Percentiles rank a stretch among this genome's conserved stretches.
These are phyloP conservation scores for Umbelopsis sp. DNA, from an alignment of 371 early-diverging fungal genomes.

Conservation along the genomic window DNA sequence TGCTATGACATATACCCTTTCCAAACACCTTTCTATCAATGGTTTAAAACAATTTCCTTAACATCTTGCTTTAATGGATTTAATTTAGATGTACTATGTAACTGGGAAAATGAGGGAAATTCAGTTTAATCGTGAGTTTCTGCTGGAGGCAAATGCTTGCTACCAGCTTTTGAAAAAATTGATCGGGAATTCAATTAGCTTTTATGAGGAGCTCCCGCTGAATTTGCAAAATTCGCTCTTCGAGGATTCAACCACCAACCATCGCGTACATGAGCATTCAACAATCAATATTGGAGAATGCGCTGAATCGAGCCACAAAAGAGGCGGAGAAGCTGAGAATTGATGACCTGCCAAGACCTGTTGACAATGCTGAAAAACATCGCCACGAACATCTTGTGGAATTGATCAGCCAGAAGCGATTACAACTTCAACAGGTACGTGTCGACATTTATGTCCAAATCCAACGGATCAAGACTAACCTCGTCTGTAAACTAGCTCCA, in stretches of 20 bases:
- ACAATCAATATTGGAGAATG: constrained; percentile 3
- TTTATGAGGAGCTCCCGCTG: too few relatives aligned
- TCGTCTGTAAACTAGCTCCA: background rate
- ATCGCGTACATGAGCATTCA: background rate
- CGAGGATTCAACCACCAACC: background rate
- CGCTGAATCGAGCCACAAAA: constrained; percentile 5
- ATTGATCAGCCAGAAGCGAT: background rate
- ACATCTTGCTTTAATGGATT: too few relatives aligned
- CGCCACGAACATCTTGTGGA: background rate
- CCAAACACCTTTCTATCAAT: too few relatives aligned
- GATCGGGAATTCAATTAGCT: too few relatives aligned
- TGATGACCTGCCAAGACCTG: background rate
- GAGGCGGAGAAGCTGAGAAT: constrained; percentile 1
- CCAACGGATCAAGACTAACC: too few relatives aligned
- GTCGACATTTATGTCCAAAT: background rate
- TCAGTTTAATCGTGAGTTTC: too few relatives aligned
- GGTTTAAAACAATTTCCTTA: too few relatives aligned
- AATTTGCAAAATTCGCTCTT: background rate
- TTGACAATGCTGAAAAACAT: background rate
- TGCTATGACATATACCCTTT: too few relatives aligned
- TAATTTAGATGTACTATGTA: too few relatives aligned
- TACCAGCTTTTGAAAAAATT: too few relatives aligned
- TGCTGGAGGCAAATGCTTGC: too few relatives aligned
- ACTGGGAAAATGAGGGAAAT: too few relatives aligned
- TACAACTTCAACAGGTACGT: background rate